These are phyloP conservation scores for Daldinia grandis DNA, from an alignment of 495 filamentous ascomycete species.

Conservation along the genomic window DNA sequence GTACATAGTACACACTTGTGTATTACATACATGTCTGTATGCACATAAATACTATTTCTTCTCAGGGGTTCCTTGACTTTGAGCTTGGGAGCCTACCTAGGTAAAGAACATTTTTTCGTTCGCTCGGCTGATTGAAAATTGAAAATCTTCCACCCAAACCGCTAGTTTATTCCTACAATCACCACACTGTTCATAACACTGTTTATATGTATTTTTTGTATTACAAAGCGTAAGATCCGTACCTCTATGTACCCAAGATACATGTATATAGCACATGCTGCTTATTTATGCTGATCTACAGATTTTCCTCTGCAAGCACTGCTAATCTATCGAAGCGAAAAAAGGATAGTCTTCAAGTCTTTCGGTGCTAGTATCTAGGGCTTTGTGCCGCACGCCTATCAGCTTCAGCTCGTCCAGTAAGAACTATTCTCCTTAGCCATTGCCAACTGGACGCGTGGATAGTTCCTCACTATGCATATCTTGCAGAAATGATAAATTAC, in stretches of 20 bases:
- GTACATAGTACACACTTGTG: no score
- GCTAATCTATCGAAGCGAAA: not conserved
- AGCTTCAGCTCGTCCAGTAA: constrained; percentile 6
- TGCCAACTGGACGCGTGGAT: constrained; percentile 34
- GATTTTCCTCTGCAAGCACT: not conserved
- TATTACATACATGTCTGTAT: no score
- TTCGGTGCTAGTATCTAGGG: not conserved
- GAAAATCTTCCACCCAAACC: not conserved
- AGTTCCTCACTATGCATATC: constrained; percentile 24
- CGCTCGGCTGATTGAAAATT: not conserved
- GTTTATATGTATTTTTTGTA: not conserved
- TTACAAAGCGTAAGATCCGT: not conserved
- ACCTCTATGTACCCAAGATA: not conserved
- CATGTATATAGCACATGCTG: not conserved
- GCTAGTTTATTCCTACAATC: not conserved
- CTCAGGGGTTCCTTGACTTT: not conserved
- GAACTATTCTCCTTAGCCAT: constrained; percentile 10
- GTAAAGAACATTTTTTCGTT: not conserved
- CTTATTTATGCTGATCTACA: not conserved
- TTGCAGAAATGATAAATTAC: constrained; percentile 29
- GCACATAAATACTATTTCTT: not conserved
- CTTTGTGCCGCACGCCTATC: constrained; percentile 1
- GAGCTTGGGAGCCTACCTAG: not conserved
- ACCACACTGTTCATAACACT: not conserved
- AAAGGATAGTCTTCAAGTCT: not conserved